These are phyloP conservation scores for Elsinoe fawcettii DNA, from an alignment of 2,329 filamentous ascomycete genomes.

Conservation along the genomic window DNA sequence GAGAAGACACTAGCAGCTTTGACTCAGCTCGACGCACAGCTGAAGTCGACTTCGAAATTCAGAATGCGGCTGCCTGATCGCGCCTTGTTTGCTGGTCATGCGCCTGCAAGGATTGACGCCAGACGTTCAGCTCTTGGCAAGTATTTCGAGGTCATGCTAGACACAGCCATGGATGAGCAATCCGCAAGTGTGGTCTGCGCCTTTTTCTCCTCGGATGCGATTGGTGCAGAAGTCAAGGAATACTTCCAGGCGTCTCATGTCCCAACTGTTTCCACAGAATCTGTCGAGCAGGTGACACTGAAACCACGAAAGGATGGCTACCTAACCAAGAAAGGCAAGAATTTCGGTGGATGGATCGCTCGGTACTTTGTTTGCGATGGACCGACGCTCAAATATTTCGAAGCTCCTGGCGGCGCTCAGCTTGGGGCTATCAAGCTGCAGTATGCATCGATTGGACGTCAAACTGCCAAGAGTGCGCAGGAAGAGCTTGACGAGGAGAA, in stretches of 20 bases:
- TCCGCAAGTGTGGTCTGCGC: slow-evolving; percentile 76
- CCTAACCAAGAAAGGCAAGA: slow-evolving; percentile 93
- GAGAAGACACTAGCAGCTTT: slow-evolving; percentile 85
- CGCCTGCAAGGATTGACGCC: slow-evolving; percentile 86
- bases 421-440: slow-evolving; percentile 88
- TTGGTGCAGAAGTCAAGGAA: slow-evolving; percentile 49
- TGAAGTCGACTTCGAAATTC: slow-evolving; percentile 68
- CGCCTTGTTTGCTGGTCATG: slow-evolving; percentile 81
- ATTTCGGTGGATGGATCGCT: slow-evolving; percentile 98
- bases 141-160: slow-evolving; percentile 79
- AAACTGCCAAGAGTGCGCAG: slow-evolving; percentile 56
- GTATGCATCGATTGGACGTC: slow-evolving; percentile 88
- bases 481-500: slow-evolving; percentile 75
- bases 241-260: slow-evolving; percentile 27
- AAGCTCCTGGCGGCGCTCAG: slow-evolving; percentile 81
- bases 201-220: slow-evolving; percentile 66
- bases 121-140: slow-evolving; percentile 70
- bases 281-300: slow-evolving; percentile 22
- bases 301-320: slow-evolving; percentile 71
- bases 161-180: slow-evolving; percentile 69
- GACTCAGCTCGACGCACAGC: slow-evolving; percentile 68
- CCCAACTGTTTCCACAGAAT: not conserved
- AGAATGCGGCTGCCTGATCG: slow-evolving; percentile 73
- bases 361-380: slow-evolving; percentile 63
- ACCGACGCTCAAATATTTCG: slow-evolving; percentile 77